phyloP scores from a whole-genome alignment of 306 rosid species.

The Corylus heterophylla region DNA sequence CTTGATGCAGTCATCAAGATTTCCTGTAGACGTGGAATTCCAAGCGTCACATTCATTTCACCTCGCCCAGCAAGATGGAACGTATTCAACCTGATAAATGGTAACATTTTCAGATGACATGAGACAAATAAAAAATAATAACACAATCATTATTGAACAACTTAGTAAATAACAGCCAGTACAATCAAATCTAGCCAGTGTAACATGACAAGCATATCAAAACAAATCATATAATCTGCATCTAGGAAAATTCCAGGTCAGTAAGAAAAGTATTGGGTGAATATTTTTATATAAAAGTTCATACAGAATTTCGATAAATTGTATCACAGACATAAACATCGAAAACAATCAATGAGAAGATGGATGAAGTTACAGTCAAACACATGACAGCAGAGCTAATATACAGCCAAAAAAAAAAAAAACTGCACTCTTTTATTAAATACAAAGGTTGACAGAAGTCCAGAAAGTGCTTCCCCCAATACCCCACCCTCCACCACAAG shows the following conservation, averaged over 20 bases:
- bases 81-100: slow-evolving; percentile 72
- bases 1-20: slow-evolving; percentile 77
- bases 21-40: slow-evolving; percentile 93
- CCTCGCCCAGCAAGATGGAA: slow-evolving; percentile 96
- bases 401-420: not conserved
- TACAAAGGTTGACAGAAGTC: not conserved
- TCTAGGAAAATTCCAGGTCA: not conserved
- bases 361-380: too few relatives aligned
- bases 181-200: not conserved
- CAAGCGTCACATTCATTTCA: slow-evolving; percentile 97
- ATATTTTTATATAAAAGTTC: too few relatives aligned
- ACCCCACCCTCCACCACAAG: not conserved
- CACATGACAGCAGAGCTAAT: too few relatives aligned
- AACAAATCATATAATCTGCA: not conserved
- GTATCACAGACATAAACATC: too few relatives aligned
- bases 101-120: not conserved
- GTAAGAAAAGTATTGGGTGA: too few relatives aligned
- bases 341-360: too few relatives aligned
- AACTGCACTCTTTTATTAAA: not conserved
- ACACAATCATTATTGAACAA: not conserved
- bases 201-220: not conserved
- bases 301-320: too few relatives aligned
- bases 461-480: not conserved
- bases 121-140: not conserved
- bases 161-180: not conserved